These are phyloP conservation scores for Mrakiaceae sp. DNA, from an alignment of 1,284 basidiomycete genomes.

Conservation along the genomic window DNA sequence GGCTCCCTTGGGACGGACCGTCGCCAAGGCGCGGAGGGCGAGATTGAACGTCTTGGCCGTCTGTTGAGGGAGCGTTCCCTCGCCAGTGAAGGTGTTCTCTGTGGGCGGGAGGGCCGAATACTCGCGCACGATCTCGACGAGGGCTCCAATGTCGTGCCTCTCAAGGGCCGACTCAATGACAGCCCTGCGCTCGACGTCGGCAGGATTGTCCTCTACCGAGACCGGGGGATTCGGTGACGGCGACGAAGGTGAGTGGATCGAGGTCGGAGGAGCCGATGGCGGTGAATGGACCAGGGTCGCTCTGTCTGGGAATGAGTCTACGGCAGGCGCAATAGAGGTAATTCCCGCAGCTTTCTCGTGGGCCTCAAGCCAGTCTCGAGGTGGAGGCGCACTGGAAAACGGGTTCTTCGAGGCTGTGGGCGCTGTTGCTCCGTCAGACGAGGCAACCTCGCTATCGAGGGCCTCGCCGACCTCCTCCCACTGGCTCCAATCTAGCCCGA, in stretches of 20 bases:
- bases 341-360: no score
- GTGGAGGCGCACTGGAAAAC: no score
- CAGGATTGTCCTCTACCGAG: not conserved
- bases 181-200: constrained; percentile 1
- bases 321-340: not conserved
- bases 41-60: constrained; percentile 48
- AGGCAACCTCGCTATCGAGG: no score
- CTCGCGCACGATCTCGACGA: not conserved
- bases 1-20: constrained; percentile 43
- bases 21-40: constrained; percentile 48
- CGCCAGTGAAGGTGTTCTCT: not conserved
- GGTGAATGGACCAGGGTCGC: not conserved
- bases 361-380: no score
- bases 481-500: no score
- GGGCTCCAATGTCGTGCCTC: not conserved
- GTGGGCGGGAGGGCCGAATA: not conserved
- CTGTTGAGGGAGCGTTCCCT: constrained; percentile 3
- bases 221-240: no score
- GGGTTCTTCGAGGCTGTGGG: no score
- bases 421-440: no score
- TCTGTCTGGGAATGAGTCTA: not conserved
- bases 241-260: not conserved
- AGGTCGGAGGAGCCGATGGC: not conserved
- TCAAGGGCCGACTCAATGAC: not conserved
- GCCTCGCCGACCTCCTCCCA: not conserved